phyloP scores from a whole-genome alignment of 225 moss, liverwort and hornwort species.

The Polytrichum commune region DNA sequence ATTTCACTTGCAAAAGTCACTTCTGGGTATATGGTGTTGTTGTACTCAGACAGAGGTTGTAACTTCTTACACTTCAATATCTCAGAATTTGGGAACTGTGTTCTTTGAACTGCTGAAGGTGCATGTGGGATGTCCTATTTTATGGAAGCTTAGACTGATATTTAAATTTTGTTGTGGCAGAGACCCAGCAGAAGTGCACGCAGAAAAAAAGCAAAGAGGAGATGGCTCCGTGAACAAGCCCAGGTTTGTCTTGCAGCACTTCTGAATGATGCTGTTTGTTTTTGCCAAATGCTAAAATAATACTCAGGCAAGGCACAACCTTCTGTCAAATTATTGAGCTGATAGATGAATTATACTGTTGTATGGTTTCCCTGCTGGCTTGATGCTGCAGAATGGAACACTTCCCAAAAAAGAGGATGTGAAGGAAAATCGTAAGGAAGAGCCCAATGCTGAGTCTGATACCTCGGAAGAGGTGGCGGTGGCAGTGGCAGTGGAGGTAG shows the following conservation, averaged over 20 bases:
- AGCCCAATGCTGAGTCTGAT: conserved; percentile 23
- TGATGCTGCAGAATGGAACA: conserved; percentile 25
- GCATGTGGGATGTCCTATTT: too few species aligned
- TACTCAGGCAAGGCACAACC: not conserved
- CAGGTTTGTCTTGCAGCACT: conserved; percentile 36
- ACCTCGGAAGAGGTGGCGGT: conserved; percentile 12
- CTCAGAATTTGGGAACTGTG: not conserved
- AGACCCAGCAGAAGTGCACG: conserved; percentile 91
- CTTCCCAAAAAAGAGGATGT: conserved; percentile 22
- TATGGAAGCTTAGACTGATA: not conserved
- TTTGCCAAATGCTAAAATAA: not conserved
- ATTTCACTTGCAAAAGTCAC: too few species aligned
- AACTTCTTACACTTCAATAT: not conserved
- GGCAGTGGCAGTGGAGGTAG: conserved; percentile 9
- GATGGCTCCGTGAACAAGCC: conserved; percentile 76
- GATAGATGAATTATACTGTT: not conserved
- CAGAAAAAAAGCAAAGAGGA: conserved; percentile 81
- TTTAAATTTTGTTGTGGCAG: conserved; percentile 30
- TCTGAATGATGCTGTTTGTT: too few species aligned
- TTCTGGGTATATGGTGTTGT: too few species aligned
- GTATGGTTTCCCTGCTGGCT: conserved; percentile 3
- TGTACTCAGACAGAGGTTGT: too few species aligned
- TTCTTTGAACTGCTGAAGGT: not conserved
- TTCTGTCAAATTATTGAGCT: not conserved
- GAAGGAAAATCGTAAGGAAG: conserved; percentile 14